Evolutionary conservation across 345 rosid species (phyloP).

Genomic region (Aquilaria malaccensis): DNA sequence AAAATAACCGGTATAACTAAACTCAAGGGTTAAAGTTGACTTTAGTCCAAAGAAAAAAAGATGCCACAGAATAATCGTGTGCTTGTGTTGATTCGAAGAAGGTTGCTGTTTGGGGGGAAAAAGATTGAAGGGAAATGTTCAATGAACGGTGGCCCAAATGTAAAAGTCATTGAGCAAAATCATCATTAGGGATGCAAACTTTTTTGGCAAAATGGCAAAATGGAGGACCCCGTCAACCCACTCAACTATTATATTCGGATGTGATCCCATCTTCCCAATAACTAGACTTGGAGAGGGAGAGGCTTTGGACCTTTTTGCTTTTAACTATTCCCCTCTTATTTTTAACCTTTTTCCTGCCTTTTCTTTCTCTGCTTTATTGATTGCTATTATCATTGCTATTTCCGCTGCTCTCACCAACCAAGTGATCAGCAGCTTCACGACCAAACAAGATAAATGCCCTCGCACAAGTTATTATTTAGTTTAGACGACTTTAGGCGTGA

Average conservation of each 20-base stretch:
- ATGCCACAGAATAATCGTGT: not conserved
- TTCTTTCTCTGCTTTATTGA: conserved; percentile 3
- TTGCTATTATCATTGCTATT: conserved; percentile 13
- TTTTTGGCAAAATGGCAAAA: conserved; percentile 10
- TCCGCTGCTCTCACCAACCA: conserved; percentile 10
- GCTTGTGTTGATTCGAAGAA: not conserved
- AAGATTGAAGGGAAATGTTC: conserved; percentile 7
- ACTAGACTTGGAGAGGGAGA: no score
- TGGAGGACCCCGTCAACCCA: conserved; percentile 29
- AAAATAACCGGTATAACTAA: no score
- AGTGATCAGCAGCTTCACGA: not conserved
- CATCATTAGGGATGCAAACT: conserved; percentile 17
- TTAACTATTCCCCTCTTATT: not conserved
- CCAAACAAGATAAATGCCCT: no score
- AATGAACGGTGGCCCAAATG: not conserved
- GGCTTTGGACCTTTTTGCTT: conserved; percentile 8
- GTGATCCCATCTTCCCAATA: no score
- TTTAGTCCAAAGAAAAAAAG: no score
- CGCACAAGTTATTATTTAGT: no score
- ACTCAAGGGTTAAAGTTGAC: no score
- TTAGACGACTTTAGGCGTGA: no score
- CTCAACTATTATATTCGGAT: conserved; percentile 3
- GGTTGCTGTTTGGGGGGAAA: not conserved
- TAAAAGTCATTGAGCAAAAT: not conserved
- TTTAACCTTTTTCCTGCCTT: not conserved